Evolutionary conservation across 2,329 filamentous ascomycete genomes (phyloP).

Genomic region (Stemphylium lycopersici): DNA sequence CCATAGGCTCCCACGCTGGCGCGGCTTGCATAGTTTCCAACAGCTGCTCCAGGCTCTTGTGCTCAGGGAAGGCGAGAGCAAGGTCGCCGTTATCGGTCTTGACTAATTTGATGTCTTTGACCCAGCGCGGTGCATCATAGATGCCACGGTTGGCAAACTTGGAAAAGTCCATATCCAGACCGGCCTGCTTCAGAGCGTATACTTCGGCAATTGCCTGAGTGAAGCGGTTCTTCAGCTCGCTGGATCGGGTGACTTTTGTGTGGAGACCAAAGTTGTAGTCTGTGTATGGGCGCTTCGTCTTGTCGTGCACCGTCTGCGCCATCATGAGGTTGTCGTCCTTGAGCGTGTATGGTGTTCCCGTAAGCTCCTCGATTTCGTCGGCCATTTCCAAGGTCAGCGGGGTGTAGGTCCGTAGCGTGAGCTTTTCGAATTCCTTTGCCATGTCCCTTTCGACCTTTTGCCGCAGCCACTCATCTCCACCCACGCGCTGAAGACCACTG

Average conservation of each 20-base stretch:
- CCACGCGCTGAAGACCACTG: slow-evolving; percentile 59
- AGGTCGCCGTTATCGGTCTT: slow-evolving; percentile 26
- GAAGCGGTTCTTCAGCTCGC: slow-evolving; percentile 49
- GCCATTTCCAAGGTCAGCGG: slow-evolving; percentile 39
- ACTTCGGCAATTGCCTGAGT: slow-evolving; percentile 64
- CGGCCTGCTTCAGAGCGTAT: slow-evolving; percentile 51
- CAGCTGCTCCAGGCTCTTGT: slow-evolving; percentile 28
- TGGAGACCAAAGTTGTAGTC: slow-evolving; percentile 34
- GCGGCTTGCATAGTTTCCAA: slow-evolving; percentile 29
- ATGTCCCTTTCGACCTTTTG: slow-evolving; percentile 37
- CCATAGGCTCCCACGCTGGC: slow-evolving; percentile 24
- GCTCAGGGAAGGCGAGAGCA: slow-evolving; percentile 29
- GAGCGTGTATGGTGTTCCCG: slow-evolving; percentile 39
- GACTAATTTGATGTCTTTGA: slow-evolving; percentile 36
- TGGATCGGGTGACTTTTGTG: slow-evolving; percentile 18
- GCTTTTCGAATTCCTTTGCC: slow-evolving; percentile 44
- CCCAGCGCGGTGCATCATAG: slow-evolving; percentile 36
- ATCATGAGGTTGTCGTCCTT: slow-evolving; percentile 37
- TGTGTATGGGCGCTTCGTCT: slow-evolving; percentile 43
- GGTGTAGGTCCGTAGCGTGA: slow-evolving; percentile 42
- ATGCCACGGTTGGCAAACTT: slow-evolving; percentile 36
- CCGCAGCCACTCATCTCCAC: slow-evolving; percentile 54
- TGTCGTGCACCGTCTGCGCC: slow-evolving; percentile 38
- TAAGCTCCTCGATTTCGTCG: slow-evolving; percentile 39
- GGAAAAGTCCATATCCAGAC: slow-evolving; percentile 33